phyloP scores from a whole-genome alignment of 148 eudicot species.

The Fagopyrum esculentum region DNA sequence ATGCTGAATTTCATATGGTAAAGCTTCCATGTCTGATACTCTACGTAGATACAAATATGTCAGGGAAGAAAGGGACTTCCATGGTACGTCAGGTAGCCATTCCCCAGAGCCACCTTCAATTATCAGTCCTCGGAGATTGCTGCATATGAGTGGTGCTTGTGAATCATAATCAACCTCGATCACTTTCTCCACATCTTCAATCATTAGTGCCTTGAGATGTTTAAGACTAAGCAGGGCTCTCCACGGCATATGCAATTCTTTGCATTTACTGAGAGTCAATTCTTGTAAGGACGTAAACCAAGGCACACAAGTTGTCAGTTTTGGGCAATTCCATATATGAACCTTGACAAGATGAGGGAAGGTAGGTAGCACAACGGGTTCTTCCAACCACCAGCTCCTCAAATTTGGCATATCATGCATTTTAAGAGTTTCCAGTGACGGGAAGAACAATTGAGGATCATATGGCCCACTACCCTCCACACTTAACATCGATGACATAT shows the following conservation, averaged over 20 bases:
- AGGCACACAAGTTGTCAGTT: background rate
- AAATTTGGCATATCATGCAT: background rate
- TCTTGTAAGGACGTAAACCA: background rate
- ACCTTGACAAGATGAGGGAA: background rate
- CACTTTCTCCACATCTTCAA: too few relatives aligned
- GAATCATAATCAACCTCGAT: too few relatives aligned
- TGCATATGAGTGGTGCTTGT: too few relatives aligned
- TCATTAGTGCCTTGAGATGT: fast-evolving
- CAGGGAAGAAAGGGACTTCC: too few relatives aligned
- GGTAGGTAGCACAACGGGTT: background rate
- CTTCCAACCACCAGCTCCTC: conserved; percentile 26
- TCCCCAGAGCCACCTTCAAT: too few relatives aligned
- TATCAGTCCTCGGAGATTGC: too few relatives aligned
- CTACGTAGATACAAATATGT: too few relatives aligned
- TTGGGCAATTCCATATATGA: background rate
- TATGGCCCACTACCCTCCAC: background rate
- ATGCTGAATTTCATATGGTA: too few relatives aligned
- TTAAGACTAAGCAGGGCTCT: too few relatives aligned
- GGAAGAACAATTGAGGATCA: conserved; percentile 19
- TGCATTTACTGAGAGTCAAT: background rate
- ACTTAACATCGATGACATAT: background rate
- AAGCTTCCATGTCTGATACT: too few relatives aligned
- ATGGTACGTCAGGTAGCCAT: too few relatives aligned
- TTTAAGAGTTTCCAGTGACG: conserved; percentile 17
- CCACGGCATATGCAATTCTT: background rate